Percentiles rank a stretch among this genome's conserved stretches.
These are phyloP conservation scores for Vigna mungo DNA, from an alignment of 306 rosid species.

Conservation along the genomic window DNA sequence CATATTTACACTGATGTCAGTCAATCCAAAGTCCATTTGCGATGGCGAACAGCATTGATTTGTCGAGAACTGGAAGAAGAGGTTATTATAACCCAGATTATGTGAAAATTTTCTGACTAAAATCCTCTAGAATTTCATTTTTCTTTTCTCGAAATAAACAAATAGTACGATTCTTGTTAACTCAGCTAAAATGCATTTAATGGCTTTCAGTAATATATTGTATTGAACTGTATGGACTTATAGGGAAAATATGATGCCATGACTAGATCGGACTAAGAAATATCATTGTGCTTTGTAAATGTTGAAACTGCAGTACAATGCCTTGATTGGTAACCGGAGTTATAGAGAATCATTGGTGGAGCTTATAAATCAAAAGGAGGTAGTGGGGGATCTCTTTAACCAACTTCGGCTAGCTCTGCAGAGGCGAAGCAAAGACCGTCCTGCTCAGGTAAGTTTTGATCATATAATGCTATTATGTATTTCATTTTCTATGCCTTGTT, in stretches of 20 bases:
- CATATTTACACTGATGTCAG: conserved; percentile 98
- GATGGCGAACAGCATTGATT: conserved; percentile 97
- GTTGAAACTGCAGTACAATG: conserved; percentile 77
- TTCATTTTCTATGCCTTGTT: conserved; percentile 7
- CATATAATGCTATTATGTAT: conserved; percentile 13
- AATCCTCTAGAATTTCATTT: conserved; percentile 11
- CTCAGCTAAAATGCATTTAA: conserved; percentile 3
- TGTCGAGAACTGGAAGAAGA: conserved; percentile 97
- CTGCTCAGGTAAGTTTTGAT: conserved; percentile 88
- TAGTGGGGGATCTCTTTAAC: conserved; percentile 90
- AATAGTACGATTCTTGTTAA: conserved; percentile 18
- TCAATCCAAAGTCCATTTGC: conserved; percentile 91
- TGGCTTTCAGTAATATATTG: conserved; percentile 25
- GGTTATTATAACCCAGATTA: conserved; percentile 55
- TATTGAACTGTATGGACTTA: conserved; percentile 16
- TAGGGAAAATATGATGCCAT: conserved; percentile 29
- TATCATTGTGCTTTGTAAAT: conserved; percentile 40
- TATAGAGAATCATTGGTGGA: conserved; percentile 79
- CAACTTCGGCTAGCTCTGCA: conserved; percentile 96
- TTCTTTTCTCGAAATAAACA: background rate
- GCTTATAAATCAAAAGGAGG: conserved; percentile 94
- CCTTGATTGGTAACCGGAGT: conserved; percentile 69
- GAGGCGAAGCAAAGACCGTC: conserved; percentile 80
- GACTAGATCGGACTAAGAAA: conserved; percentile 39
- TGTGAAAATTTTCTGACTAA: conserved; percentile 24